phyloP scores from a whole-genome alignment of 306 rosid species.

The Castanea sativa region DNA sequence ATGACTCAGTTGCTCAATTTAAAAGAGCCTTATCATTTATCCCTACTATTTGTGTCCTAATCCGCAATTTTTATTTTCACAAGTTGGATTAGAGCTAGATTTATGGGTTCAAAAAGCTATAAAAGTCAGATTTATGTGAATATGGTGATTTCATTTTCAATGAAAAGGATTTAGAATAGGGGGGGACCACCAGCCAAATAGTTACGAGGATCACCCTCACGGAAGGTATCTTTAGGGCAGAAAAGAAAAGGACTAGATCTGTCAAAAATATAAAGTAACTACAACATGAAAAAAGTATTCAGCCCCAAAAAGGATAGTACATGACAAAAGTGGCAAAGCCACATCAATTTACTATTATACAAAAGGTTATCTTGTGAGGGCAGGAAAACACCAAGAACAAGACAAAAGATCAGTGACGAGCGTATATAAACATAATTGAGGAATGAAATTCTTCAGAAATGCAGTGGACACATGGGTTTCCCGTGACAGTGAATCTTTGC shows the following conservation, averaged over 20 bases:
- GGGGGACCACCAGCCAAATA: conserved; percentile 20
- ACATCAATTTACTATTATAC: neutral
- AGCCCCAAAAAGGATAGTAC: neutral
- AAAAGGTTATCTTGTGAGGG: neutral
- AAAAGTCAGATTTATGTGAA: neutral
- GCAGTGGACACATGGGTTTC: neutral
- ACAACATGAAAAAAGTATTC: too few relatives aligned
- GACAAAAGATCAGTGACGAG: neutral
- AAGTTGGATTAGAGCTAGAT: neutral
- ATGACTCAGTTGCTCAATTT: neutral
- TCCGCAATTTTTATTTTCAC: neutral
- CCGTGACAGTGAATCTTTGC: too few relatives aligned
- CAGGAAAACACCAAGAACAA: neutral
- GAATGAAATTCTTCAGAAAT: neutral
- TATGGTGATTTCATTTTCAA: neutral
- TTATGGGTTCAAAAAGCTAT: neutral
- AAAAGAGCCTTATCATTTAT: neutral
- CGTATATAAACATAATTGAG: neutral
- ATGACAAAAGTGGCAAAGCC: neutral
- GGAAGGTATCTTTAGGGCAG: conserved; percentile 27
- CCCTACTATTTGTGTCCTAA: neutral
- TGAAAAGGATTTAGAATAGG: neutral
- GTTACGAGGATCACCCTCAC: conserved; percentile 24
- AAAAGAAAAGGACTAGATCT: conserved; percentile 19
- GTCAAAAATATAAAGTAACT: conserved; percentile 14